Conservation (phyloP, 2,329 filamentous ascomycete genomes). For the Colletotrichum lini region DNA sequence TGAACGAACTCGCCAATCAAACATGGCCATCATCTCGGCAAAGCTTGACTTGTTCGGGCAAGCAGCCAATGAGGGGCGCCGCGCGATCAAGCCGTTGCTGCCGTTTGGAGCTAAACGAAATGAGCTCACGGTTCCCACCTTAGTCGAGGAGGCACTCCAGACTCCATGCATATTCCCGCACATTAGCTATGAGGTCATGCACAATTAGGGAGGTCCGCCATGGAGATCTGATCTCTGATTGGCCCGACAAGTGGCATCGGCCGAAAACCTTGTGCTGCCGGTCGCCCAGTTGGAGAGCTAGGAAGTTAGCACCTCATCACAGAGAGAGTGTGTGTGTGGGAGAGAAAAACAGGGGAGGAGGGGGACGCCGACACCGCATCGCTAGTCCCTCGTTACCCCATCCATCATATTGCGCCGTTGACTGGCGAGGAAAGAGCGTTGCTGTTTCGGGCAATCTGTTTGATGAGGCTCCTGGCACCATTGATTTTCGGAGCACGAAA, state of each 20-base stretch:
- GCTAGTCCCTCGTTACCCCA: too few relatives aligned
- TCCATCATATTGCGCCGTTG: constrained; percentile 1
- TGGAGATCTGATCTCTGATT: background rate
- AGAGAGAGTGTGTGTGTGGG: background rate
- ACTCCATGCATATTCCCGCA: constrained; percentile 26
- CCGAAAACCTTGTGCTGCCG: background rate
- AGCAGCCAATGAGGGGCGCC: constrained; percentile 33
- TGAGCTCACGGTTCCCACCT: constrained; percentile 27
- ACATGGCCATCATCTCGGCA: constrained; percentile 40
- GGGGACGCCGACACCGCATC: constrained; percentile 8
- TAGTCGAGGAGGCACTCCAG: background rate
- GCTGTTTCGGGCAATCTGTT: constrained; percentile 17
- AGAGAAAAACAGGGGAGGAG: background rate
- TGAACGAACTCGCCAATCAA: constrained; percentile 35
- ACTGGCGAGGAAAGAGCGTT: constrained; percentile 9
- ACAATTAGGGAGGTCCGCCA: background rate
- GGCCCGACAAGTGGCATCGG: background rate
- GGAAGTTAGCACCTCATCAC: background rate
- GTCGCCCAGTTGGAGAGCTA: constrained; percentile 6
- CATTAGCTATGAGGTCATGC: constrained; percentile 23
- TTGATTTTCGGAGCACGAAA: constrained; percentile 12
- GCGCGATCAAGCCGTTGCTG: constrained; percentile 30
- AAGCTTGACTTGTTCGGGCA: constrained; percentile 34
- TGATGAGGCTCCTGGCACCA: constrained; percentile 28
- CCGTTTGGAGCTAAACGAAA: constrained; percentile 34